Percentiles rank a stretch among this genome's conserved stretches.
Evolutionary conservation across 768 basidiomycete genomes (phyloP).

Genomic region (Boletus patriciae): DNA sequence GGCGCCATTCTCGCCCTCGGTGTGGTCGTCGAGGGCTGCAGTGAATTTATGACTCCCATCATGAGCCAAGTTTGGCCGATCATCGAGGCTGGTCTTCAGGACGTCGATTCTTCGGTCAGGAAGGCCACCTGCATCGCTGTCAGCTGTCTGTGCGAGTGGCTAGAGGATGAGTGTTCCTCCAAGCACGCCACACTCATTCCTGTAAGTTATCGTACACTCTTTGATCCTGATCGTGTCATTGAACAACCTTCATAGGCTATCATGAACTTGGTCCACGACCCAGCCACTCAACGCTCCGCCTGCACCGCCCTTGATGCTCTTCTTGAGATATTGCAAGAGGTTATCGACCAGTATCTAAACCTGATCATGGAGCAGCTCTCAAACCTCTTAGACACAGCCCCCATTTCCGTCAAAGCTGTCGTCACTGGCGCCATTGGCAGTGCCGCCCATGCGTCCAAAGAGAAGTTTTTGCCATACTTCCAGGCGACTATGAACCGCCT

Average conservation of each 20-base stretch:
- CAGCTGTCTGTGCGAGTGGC: slow-evolving; percentile 95
- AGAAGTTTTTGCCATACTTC: slow-evolving; percentile 92
- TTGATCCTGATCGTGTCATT: neutral
- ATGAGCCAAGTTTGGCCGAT: slow-evolving; percentile 93
- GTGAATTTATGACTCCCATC: slow-evolving; percentile 94
- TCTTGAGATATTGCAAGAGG: slow-evolving; percentile 89
- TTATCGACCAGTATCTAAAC: slow-evolving; percentile 87
- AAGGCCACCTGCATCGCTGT: slow-evolving; percentile 97
- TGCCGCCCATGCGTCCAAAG: slow-evolving; percentile 94
- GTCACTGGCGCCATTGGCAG: slow-evolving; percentile 98
- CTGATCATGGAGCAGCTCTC: slow-evolving; percentile 94
- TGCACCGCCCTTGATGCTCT: slow-evolving; percentile 96
- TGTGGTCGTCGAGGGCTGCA: slow-evolving; percentile 95
- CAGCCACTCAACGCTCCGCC: slow-evolving; percentile 85
- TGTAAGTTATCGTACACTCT: slow-evolving; percentile 42
- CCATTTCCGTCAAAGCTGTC: slow-evolving; percentile 86
- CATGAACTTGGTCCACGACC: slow-evolving; percentile 87
- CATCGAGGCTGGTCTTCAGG: slow-evolving; percentile 84
- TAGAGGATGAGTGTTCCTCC: slow-evolving; percentile 87
- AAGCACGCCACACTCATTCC: slow-evolving; percentile 86
- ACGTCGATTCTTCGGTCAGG: slow-evolving; percentile 80
- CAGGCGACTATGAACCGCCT: slow-evolving; percentile 85
- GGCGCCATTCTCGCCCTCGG: slow-evolving; percentile 95
- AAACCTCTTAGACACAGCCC: slow-evolving; percentile 81
- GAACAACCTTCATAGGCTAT: slow-evolving; percentile 57